Percentiles rank a stretch among this genome's conserved stretches.
These are phyloP conservation scores for Diplocarpon rosae DNA, from an alignment of 2,329 filamentous ascomycete species.

Conservation along the genomic window DNA sequence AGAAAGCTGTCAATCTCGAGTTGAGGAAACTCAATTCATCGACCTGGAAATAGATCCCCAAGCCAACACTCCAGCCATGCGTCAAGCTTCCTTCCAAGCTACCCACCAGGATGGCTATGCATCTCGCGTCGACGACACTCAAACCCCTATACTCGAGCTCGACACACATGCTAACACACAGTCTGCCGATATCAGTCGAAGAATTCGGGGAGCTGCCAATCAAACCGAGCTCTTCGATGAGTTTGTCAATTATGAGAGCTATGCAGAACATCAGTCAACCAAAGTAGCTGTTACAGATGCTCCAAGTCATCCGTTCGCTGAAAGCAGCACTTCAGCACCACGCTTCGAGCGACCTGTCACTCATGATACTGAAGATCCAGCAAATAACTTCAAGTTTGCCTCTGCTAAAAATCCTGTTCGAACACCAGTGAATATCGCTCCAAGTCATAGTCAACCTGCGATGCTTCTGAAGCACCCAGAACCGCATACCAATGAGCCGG, in stretches of 20 bases:
- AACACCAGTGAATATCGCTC: too few species aligned
- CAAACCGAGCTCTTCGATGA: neutral
- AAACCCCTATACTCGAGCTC: conserved; percentile 15
- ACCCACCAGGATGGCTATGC: conserved; percentile 4
- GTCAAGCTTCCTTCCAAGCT: neutral
- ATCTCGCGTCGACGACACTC: conserved; percentile 16
- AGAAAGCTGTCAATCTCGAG: conserved; percentile 6
- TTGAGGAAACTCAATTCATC: conserved; percentile 18
- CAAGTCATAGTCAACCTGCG: too few species aligned
- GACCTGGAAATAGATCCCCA: conserved; percentile 17
- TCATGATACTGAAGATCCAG: neutral
- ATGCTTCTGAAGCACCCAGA: too few species aligned
- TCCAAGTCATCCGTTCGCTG: neutral
- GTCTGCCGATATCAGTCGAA: too few species aligned
- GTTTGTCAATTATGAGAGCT: neutral
- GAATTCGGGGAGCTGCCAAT: neutral
- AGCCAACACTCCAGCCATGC: neutral
- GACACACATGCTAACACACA: neutral
- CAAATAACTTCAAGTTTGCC: neutral
- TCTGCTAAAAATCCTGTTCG: neutral
- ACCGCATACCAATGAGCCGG: too few species aligned
- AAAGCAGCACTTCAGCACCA: neutral
- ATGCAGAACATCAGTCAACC: neutral
- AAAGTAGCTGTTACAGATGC: neutral
- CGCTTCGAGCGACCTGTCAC: neutral